Evolutionary conservation across 192 early-diverging fungal species (phyloP), one percentile per base, ranked within the genome.

Genomic region (Backusella westeae): DNA sequence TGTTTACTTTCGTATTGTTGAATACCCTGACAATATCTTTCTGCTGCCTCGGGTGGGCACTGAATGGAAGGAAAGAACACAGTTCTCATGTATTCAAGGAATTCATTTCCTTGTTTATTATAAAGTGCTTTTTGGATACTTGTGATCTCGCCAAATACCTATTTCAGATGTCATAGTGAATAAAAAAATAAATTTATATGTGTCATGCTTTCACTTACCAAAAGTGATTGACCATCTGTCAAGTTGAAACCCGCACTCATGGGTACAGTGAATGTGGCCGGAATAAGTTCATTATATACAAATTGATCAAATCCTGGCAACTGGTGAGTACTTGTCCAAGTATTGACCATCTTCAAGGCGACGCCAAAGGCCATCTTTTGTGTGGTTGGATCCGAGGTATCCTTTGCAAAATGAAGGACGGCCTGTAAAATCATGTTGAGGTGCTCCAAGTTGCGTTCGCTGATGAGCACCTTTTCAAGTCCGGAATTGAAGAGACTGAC

Each of bases 181-280:
- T 23, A 34, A 69, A 73, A 67, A 76, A 3, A 21, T 68, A 53
- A 56, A 26, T 49, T 19, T 23, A 39, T 26, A 29, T 32, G 2
- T 32, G 32, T 38, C 35, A 38, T 41, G 10, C 7, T 46, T 68
- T 21, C 34, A 34, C 63, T 74, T 82, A 95, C 92, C 81, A 96
- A 72, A 73, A 90, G 77, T 6, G 91, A 84, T 81, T 94, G 91
- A 2, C 92, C 96, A 77, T 97, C 95, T 34, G 84, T 73, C 39
- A 91, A 75, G 76, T 92, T 85, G 84, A 96, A 97, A 26, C 79
- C 83, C 12, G 86, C 34, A 34, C 89, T 90, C 84, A 95, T 88
- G 0, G 95, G 94, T 32, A 96, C 86, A 80, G 93, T 91, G 78
- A 98, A 98, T 56, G 91, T 89, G 59, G 89, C 82, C 6, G 92